A percentile compares a stretch with the other conserved stretches of the same genome.
Conservation (phyloP, 768 basidiomycete species). For the Fistulinella prunicolor region DNA sequence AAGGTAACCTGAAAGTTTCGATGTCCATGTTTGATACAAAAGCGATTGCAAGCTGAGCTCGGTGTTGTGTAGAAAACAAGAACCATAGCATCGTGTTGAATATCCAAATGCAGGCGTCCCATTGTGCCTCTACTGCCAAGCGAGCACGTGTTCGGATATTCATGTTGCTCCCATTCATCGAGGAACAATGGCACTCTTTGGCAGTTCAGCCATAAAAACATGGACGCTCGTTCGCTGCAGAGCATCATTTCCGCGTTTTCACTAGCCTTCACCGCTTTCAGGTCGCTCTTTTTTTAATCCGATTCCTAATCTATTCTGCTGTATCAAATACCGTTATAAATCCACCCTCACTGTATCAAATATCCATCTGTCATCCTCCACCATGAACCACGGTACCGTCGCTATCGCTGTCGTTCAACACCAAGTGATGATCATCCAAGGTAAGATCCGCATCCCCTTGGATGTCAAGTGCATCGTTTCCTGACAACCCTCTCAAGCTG, state of each 20-base stretch:
- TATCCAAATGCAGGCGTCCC: constrained; percentile 7
- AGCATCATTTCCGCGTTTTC: too few relatives aligned
- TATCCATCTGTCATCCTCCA: constrained; percentile 26
- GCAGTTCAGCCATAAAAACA: too few relatives aligned
- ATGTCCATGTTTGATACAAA: too few relatives aligned
- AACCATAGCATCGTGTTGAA: too few relatives aligned
- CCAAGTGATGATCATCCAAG: constrained; percentile 67
- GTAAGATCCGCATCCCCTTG: constrained; percentile 31
- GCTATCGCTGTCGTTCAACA: constrained; percentile 69
- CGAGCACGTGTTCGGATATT: too few relatives aligned
- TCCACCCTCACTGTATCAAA: constrained; percentile 16
- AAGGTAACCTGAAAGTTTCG: too few relatives aligned
- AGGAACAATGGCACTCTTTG: constrained; percentile 22
- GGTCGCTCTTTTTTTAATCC: constrained; percentile 6
- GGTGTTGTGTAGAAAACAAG: neutral
- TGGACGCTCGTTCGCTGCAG: too few relatives aligned
- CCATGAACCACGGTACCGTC: constrained; percentile 53
- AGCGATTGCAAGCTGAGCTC: too few relatives aligned
- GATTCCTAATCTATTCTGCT: constrained; percentile 1
- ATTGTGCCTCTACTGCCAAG: constrained; percentile 1
- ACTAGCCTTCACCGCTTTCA: too few relatives aligned
- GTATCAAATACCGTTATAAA: too few relatives aligned
- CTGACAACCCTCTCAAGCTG: constrained; percentile 38
- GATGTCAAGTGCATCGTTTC: neutral
- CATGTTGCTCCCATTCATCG: neutral